Percentiles rank a stretch among this genome's conserved stretches.
Evolutionary conservation across 768 basidiomycete genomes (phyloP).

Genomic region (Boletellus ananas): DNA sequence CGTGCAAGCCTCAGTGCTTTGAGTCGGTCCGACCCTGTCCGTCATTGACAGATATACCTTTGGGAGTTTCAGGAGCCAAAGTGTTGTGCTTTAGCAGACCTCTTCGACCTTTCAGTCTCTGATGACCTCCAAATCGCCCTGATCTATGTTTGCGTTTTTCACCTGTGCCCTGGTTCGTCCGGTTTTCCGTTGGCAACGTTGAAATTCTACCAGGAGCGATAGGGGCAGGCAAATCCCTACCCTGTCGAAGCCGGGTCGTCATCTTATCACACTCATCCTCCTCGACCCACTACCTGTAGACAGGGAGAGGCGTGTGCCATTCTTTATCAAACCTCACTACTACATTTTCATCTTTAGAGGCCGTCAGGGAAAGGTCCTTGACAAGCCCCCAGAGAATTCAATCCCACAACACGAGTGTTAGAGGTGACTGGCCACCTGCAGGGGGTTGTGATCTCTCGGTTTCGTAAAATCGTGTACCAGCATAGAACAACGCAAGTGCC

Average conservation of each 20-base stretch:
- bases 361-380: constrained; percentile 51
- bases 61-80: neutral
- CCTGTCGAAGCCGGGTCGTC: constrained; percentile 58
- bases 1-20: constrained; percentile 5
- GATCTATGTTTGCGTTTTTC: constrained; percentile 16
- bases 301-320: constrained; percentile 55
- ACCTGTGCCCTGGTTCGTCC: neutral
- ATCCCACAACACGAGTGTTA: constrained; percentile 40
- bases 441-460: constrained; percentile 1
- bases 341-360: constrained; percentile 49
- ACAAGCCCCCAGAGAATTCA: constrained; percentile 47
- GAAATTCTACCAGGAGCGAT: constrained; percentile 42
- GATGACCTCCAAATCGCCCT: constrained; percentile 12
- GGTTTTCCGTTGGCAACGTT: too few relatives aligned
- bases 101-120: constrained; percentile 17
- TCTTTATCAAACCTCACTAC: constrained; percentile 53
- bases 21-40: neutral
- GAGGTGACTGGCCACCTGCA: constrained; percentile 47
- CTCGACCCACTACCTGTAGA: constrained; percentile 39
- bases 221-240: constrained; percentile 59
- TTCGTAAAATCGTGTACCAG: too few relatives aligned
- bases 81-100: constrained; percentile 15
- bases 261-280: constrained; percentile 55
- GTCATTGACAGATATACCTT: neutral
- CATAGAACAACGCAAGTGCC: neutral